Evolutionary conservation across 176 grass and related monocot species (phyloP).

Genomic region (Phoenix dactylifera): DNA sequence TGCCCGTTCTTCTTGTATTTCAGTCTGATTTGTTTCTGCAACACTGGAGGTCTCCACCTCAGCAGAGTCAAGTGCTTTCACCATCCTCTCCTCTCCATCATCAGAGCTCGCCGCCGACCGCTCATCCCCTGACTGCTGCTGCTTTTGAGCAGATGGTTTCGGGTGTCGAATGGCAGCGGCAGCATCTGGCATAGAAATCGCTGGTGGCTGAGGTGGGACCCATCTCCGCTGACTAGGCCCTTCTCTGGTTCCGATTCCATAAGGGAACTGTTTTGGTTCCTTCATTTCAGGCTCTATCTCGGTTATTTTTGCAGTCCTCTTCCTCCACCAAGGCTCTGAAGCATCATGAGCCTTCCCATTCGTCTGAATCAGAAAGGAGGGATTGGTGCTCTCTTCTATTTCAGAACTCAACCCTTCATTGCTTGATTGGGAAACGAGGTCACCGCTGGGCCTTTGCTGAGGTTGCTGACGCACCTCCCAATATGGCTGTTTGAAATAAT

Average conservation of each 20-base stretch:
- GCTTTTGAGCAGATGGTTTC: constrained; percentile 29
- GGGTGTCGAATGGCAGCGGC: constrained; percentile 53
- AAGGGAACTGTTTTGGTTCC: constrained; percentile 24
- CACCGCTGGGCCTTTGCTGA: constrained; percentile 35
- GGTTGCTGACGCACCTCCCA: constrained; percentile 41
- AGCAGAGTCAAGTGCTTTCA: constrained; percentile 12
- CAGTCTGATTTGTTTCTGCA: no score
- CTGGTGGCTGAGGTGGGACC: constrained; percentile 52
- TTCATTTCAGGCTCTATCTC: constrained; percentile 25
- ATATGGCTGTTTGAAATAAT: constrained; percentile 22
- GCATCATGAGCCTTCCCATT: constrained; percentile 13
- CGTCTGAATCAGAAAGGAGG: constrained; percentile 23
- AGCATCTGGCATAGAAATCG: constrained; percentile 51
- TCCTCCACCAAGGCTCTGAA: constrained; percentile 27
- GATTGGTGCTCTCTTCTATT: constrained; percentile 10
- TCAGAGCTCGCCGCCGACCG: not conserved
- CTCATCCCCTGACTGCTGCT: constrained; percentile 25
- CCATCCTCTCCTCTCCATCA: constrained; percentile 6
- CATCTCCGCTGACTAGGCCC: constrained; percentile 39
- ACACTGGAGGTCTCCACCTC: constrained; percentile 15
- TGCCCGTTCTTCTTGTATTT: no score
- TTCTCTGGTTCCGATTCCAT: constrained; percentile 12
- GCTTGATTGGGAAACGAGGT: constrained; percentile 27
- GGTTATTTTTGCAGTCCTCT: constrained; percentile 20
- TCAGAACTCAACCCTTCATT: constrained; percentile 31